Percentiles rank a stretch among this genome's conserved stretches.
These are phyloP conservation scores for Trichoderma simmonsii DNA, from an alignment of 2,329 filamentous ascomycete species.

Conservation along the genomic window DNA sequence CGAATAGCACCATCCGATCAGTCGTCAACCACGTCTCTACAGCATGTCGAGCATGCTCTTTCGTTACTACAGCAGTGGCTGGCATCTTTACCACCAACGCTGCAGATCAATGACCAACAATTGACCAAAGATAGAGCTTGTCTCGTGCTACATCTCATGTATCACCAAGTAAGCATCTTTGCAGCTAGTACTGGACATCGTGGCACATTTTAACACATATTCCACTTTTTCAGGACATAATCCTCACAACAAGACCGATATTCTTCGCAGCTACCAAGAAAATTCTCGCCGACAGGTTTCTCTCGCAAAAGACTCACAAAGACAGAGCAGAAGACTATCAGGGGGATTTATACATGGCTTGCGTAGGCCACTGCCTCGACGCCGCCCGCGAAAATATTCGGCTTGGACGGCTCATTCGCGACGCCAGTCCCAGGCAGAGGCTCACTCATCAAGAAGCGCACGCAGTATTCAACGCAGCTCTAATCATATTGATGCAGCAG, in stretches of 20 bases:
- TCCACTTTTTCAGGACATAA: not conserved
- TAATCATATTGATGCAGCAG: not conserved
- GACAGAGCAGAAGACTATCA: not conserved
- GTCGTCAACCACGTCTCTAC: not conserved
- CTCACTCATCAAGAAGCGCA: not conserved
- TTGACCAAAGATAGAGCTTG: not conserved
- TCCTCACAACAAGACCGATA: not conserved
- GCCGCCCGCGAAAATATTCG: not conserved
- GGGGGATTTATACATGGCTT: not conserved
- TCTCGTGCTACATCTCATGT: not conserved
- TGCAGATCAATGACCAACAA: not conserved
- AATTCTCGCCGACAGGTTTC: not conserved
- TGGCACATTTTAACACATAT: not conserved
- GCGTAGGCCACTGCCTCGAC: not conserved
- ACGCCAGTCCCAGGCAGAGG: not conserved
- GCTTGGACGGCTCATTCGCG: not conserved
- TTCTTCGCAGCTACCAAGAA: not conserved
- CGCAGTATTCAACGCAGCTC: not conserved
- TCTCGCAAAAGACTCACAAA: not conserved
- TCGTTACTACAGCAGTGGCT: not conserved
- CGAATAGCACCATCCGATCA: not conserved
- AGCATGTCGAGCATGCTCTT: not conserved
- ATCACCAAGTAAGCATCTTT: not conserved
- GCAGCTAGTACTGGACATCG: not conserved
- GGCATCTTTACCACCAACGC: not conserved